Percentiles rank a stretch among this genome's conserved stretches.
phyloP scores from a whole-genome alignment of 2,329 filamentous ascomycete species.

The Grosmannia huntii region DNA sequence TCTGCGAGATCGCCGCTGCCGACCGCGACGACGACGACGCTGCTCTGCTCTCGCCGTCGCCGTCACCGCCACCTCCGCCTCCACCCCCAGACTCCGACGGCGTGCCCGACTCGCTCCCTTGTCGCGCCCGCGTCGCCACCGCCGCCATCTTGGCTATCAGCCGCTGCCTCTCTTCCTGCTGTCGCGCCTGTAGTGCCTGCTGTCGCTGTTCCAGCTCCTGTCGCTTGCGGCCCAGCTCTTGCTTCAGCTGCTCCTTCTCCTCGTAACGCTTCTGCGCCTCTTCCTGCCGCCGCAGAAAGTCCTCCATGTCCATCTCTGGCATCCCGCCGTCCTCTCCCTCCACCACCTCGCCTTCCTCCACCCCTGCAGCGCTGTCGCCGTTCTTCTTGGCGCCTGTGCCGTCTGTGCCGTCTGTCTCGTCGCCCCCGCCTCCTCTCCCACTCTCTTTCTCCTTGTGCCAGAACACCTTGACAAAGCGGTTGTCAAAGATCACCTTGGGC shows the following conservation, averaged over 20 bases:
- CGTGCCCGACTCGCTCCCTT: background rate
- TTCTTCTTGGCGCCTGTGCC: constrained; percentile 5
- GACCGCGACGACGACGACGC: background rate
- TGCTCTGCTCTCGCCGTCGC: too few species aligned
- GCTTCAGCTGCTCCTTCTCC: constrained; percentile 48
- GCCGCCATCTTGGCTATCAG: constrained; percentile 49
- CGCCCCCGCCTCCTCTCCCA: constrained; percentile 7
- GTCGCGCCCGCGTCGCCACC: constrained; percentile 2
- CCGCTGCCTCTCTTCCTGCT: constrained; percentile 51
- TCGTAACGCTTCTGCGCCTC: constrained; percentile 59
- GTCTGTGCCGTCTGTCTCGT: constrained; percentile 7
- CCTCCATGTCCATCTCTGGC: constrained; percentile 54
- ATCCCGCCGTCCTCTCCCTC: constrained; percentile 17
- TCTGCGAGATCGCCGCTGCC: constrained; percentile 27
- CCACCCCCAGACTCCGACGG: background rate
- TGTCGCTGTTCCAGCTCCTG: constrained; percentile 50
- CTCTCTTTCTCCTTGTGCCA: constrained; percentile 51
- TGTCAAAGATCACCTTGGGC: constrained; percentile 72
- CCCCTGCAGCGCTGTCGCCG: background rate
- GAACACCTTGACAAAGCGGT: constrained; percentile 74
- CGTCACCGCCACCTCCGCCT: background rate
- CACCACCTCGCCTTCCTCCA: background rate
- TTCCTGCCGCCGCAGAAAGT: constrained; percentile 54
- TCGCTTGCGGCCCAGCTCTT: constrained; percentile 48
- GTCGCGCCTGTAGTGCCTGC: constrained; percentile 46